Base-by-base conservation (phyloP, 1,284 basidiomycete species). In the Ceratobasidium sp. region DNA sequence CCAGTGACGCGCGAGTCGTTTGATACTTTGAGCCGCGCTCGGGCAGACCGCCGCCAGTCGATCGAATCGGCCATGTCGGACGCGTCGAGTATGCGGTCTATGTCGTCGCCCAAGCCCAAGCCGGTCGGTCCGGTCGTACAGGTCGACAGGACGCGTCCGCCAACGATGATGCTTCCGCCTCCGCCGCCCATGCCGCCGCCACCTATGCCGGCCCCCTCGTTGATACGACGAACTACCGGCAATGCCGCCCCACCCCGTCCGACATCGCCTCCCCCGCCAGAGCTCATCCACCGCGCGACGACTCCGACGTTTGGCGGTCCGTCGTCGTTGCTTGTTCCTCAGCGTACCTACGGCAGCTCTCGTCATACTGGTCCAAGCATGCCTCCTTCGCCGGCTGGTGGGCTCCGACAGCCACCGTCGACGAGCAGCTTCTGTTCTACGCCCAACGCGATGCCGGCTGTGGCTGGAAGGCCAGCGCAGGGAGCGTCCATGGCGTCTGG, bases 241-340 rank as follows among this genome's bases (percentile, higher is more conserved):
- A 78, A 79, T 63, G 83, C 85, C 6, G 91, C 92, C 9, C 95
- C 96, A 3, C 93, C 93, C 26, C 89, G 95, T 69, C 95, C 96
- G 0, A 93, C 91, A 0, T 97, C 96, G 0, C 95, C 96, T 0
- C 95, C 96, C n/a, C 96, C 96, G 4, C 88, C 93, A 15, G 95
- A 97, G 79, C 92, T 96, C 81, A 91, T 97, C 79, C 92, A 94
- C 81, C 92, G 95, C 33, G 94, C 95, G 0, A 94, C 94, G 1
- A 95, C 95, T 0, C 95, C 96, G 0, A 91, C 91, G 2, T 91
- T 94, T 89, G 13, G 88, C 89, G 55, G 77, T 7, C 66, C 58
- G 20, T 77, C 76, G 7, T 61, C 77, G 70, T 86, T 94, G 33
- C 88, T 89, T 44, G 89, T 92, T 1, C 91, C 92, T 9, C 82